Conservation (phyloP, 1,284 basidiomycete genomes). For the Moesziomyces parantarcticus region DNA sequence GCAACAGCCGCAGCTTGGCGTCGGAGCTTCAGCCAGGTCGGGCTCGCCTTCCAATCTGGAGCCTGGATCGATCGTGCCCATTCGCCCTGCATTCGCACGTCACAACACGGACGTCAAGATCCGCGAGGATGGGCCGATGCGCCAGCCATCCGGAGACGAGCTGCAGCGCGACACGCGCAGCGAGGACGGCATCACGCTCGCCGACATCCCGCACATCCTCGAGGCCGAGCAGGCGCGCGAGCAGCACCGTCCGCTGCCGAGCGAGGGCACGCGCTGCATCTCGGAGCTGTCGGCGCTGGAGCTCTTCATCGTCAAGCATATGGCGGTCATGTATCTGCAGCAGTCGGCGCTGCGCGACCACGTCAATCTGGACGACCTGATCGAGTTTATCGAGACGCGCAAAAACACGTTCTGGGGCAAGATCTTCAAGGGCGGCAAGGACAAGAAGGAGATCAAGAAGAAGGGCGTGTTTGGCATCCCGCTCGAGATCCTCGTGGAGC, state of each 20-base stretch:
- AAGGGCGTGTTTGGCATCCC: constrained; percentile 87
- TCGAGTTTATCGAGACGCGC: constrained; percentile 91
- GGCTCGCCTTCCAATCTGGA: constrained; percentile 36
- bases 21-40: constrained; percentile 19
- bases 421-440: constrained; percentile 84
- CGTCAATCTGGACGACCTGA: constrained; percentile 84
- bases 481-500: constrained; percentile 91
- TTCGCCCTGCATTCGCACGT: constrained; percentile 80
- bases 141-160: constrained; percentile 60
- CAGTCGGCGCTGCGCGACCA: constrained; percentile 78
- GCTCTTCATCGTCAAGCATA: constrained; percentile 89
- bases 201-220: constrained; percentile 93
- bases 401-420: constrained; percentile 97
- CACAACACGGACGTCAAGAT: constrained; percentile 90
- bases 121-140: constrained; percentile 75
- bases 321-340: constrained; percentile 83
- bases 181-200: constrained; percentile 89
- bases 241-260: constrained; percentile 77
- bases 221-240: constrained; percentile 90
- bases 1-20: constrained; percentile 23
- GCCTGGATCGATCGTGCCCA: constrained; percentile 69
- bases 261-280: constrained; percentile 80
- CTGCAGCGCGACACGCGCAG: constrained; percentile 57
- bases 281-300: constrained; percentile 86
- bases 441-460: constrained; percentile 75